Evolutionary conservation across 2,329 filamentous ascomycete species (phyloP), one percentile per base, ranked within the genome.

Genomic region (Hypoxylon sp.): DNA sequence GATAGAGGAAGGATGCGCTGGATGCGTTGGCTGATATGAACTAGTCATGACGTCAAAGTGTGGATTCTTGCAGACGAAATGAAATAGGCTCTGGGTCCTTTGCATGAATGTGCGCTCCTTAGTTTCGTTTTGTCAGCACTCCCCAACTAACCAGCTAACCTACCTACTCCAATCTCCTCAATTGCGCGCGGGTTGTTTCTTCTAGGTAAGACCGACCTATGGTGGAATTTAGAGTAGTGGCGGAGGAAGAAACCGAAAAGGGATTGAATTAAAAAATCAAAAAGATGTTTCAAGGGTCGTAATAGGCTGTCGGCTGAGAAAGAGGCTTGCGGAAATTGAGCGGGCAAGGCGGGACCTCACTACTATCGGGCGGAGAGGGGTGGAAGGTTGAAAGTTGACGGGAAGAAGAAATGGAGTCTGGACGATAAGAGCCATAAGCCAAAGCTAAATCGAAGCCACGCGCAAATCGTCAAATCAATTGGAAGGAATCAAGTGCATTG

Each of bases 171-270:
- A 47, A 48, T 51, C 37, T 35, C 38, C 17, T 9, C 5, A 25
- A 25, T 37, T 40, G 32, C 37, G 21, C 25, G 30, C 32, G 34
- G 37, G 30, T 49, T n/a, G n/a, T n/a, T n/a, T 35, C 17, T 29
- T 44, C 47, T 32, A 36, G 27, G 27, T 16, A 27, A 34, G 46
- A 20, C 37, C 19, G 46, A 25, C 31, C 23, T 34, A 20, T 34
- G 44, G 45, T 51, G 42, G 38, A 47, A 45, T 19, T 25, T 12
- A 34, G 36, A 37, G 38, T 59, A 59, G 53, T 27, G 49, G 47
- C 56, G 56, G 56, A 51, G 49, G 43, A 57, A 57, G 35, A 54
- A 7, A 5, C 56, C 53, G 9, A 57, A 59, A 57, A n/a, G 30
- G 56, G 56, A 50, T 19, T 49, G 47, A 59, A 30, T 47, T 38